These are phyloP conservation scores for Elongisporangium undulatum DNA, from an alignment of 352 stramenopile species.

Conservation along the genomic window DNA sequence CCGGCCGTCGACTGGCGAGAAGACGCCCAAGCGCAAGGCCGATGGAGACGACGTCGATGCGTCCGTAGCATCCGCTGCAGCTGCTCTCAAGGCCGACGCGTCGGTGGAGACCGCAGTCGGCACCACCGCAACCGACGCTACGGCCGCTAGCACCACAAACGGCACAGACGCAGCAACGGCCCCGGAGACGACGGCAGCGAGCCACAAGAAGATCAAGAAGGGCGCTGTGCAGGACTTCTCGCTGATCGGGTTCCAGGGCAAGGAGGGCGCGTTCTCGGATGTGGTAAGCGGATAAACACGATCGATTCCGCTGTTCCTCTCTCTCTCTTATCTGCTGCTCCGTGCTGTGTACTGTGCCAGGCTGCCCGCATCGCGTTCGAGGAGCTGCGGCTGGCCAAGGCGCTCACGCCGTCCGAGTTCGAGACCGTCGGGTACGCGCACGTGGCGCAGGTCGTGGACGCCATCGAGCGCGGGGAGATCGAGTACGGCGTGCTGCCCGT, in stretches of 20 bases:
- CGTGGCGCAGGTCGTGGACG: conserved; percentile 47
- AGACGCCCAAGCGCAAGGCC: conserved; percentile 17
- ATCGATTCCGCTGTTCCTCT: neutral
- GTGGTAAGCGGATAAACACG: conserved; percentile 12
- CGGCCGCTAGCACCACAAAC: neutral
- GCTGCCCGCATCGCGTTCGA: conserved; percentile 50
- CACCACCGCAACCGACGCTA: neutral
- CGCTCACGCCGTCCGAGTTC: conserved; percentile 40
- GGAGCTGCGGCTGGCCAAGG: conserved; percentile 40
- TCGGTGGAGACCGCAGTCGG: neutral
- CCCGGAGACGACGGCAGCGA: neutral
- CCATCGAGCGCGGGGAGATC: conserved; percentile 51
- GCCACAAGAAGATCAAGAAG: conserved; percentile 13
- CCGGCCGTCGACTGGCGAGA: conserved; percentile 14
- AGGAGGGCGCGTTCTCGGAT: conserved; percentile 69
- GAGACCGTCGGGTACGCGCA: conserved; percentile 61
- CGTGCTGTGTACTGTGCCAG: neutral
- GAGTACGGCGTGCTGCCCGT: conserved; percentile 60
- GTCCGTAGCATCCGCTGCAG: neutral
- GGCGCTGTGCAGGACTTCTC: conserved; percentile 28
- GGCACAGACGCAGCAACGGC: neutral
- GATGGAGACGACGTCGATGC: conserved; percentile 8
- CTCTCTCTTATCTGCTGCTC: neutral
- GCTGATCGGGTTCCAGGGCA: conserved; percentile 66
- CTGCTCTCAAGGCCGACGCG: neutral